Conservation (phyloP, 139 green algal species). For the Tetraselmis striata region DNA sequence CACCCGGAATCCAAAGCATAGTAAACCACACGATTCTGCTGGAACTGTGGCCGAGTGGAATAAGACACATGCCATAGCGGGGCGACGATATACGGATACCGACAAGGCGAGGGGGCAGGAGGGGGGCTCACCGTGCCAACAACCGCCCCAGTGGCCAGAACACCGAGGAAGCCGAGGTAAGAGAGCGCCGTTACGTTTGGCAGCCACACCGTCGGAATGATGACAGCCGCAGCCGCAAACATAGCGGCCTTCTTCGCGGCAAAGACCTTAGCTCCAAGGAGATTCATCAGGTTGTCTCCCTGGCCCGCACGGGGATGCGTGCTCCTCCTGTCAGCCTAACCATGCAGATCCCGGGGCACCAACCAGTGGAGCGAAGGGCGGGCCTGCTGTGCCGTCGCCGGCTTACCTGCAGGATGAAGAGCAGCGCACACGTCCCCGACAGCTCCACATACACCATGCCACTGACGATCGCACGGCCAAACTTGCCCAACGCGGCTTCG, state of each 20-base stretch:
- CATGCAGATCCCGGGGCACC: too few species aligned
- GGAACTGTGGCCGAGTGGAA: too few species aligned
- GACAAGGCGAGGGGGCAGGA: neutral
- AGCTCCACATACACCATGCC: conserved; percentile 71
- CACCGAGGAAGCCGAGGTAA: conserved; percentile 49
- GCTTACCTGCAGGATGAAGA: conserved; percentile 57
- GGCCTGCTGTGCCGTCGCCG: too few species aligned
- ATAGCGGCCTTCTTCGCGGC: conserved; percentile 24
- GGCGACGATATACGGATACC: too few species aligned
- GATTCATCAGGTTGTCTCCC: conserved; percentile 42
- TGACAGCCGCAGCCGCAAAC: conserved; percentile 34
- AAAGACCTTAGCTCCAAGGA: conserved; percentile 26
- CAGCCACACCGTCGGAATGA: conserved; percentile 74
- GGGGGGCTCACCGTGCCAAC: conserved; percentile 23
- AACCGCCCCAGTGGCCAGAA: conserved; percentile 37
- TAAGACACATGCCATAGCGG: too few species aligned
- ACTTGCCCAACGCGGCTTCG: conserved; percentile 48
- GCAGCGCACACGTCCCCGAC: conserved; percentile 60
- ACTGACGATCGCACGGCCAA: conserved; percentile 43
- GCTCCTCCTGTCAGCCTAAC: too few species aligned
- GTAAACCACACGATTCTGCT: too few species aligned
- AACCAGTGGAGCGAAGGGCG: too few species aligned
- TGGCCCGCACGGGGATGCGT: neutral
- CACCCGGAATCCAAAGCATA: too few species aligned
- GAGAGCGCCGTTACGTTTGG: conserved; percentile 56